Percentiles rank a stretch among this genome's conserved stretches.
These are phyloP conservation scores for Sporothrix protearum DNA, from an alignment of 2,329 filamentous ascomycete species.

Conservation along the genomic window DNA sequence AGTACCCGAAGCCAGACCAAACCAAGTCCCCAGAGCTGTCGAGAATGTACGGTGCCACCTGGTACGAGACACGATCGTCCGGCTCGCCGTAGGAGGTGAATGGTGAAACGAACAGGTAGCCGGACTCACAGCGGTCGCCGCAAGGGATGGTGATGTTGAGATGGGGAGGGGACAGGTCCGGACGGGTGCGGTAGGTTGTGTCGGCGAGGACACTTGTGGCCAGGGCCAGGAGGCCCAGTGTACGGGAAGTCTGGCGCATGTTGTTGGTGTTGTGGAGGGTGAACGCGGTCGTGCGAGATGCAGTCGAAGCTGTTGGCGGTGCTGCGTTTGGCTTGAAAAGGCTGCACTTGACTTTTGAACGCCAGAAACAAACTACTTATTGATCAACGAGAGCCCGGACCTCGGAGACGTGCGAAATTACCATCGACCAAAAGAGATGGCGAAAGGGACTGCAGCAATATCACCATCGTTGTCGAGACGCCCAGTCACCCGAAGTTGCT, in stretches of 20 bases:
- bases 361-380: neutral
- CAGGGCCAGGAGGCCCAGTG: neutral
- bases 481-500: neutral
- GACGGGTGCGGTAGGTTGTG: conserved; percentile 25
- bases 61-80: conserved; percentile 36
- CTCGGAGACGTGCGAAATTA: conserved; percentile 4
- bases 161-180: conserved; percentile 36
- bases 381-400: neutral
- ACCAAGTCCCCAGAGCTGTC: conserved; percentile 52
- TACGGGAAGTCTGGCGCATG: neutral
- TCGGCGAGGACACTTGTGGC: neutral
- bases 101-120: conserved; percentile 31
- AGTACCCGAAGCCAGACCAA: conserved; percentile 55
- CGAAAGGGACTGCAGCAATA: neutral
- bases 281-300: neutral
- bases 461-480: neutral
- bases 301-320: neutral
- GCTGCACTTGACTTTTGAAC: neutral
- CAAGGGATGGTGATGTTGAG: conserved; percentile 38
- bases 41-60: conserved; percentile 55
- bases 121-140: conserved; percentile 39
- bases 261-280: neutral
- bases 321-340: neutral
- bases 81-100: conserved; percentile 29
- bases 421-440: neutral